phyloP scores from a whole-genome alignment of 306 rosid genomes.

The Crotalaria pallida region DNA sequence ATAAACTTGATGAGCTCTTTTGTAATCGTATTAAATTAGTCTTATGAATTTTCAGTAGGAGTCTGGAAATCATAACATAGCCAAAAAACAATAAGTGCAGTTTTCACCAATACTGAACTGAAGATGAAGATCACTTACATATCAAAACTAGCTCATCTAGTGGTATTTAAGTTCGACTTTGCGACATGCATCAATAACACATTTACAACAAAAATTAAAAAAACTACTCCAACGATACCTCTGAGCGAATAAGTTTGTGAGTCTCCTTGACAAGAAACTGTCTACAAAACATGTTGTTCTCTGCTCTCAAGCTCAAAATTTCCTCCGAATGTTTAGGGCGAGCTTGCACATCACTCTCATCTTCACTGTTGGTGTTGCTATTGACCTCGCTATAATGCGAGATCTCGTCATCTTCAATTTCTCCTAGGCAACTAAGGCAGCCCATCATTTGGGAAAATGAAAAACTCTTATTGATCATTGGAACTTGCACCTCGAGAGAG shows the following conservation, averaged over 20 bases:
- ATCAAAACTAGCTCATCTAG: no score
- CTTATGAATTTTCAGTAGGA: not conserved
- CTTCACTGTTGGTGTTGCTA: conserved; percentile 42
- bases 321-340: conserved; percentile 75
- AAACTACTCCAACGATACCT: conserved; percentile 40
- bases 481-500: conserved; percentile 29
- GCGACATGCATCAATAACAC: not conserved
- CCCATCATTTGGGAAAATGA: conserved; percentile 53
- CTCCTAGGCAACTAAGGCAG: conserved; percentile 87
- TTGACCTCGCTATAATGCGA: conserved; percentile 40
- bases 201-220: not conserved
- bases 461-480: conserved; percentile 55
- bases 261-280: conserved; percentile 89
- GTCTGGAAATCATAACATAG: not conserved
- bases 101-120: conserved; percentile 8
- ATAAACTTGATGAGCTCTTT: not conserved
- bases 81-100: not conserved
- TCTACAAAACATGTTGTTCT: conserved; percentile 79
- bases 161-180: not conserved
- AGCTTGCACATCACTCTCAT: conserved; percentile 45
- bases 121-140: not conserved
- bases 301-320: conserved; percentile 55
- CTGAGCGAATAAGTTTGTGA: conserved; percentile 50
- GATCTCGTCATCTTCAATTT: conserved; percentile 56
- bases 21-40: no score